Base-by-base conservation (phyloP, 306 rosid genomes). In the Ormosia semicastrata region DNA sequence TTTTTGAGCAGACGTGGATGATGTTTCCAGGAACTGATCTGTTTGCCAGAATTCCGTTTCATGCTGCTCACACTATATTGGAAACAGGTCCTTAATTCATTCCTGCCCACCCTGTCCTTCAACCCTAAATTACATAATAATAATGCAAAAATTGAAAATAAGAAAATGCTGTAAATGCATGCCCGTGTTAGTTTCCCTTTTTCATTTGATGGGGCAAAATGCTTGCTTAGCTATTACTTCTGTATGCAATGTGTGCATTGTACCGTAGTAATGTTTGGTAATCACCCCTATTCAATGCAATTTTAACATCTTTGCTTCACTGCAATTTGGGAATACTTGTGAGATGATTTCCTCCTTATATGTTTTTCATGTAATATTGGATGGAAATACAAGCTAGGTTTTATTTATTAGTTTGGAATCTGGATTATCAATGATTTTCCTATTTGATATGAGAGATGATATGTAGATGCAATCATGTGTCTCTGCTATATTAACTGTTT, bases 41-140 rank as follows among this genome's bases (percentile, higher is more conserved):
- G 83, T 93, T 93, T 85, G 90, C 92, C 54, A 84, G 91, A 81
- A 64, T 95, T 75, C 98, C 99, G 12, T 93, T 95, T 82, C 97
- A 95, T 88, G 97, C 92, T 36, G 86, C 95, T 77, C 98, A 95
- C 79, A 84, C 92, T 69, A 82, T 93, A 72, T 82, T 90, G 90
- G 99, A 93, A 87, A 83, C 89, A 86, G 93, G 97, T 94, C 41
- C 10, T 49, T 54, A 40, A 36, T 80, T 54, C 0, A 1, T 8
- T 59, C 71, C 53, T 68, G 3, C 44, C 63, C 58, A 8, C 50
- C 36, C 63, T 53, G 8, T 2, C 56, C 63, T 64, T 40, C 46
- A 15, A 6, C 46, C 7, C 10, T 6, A n/a, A 18, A 13, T 43
- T n/a, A 11, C 3, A 44, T 15, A 73, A 44, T 47, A 58, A 9